Percentiles rank a stretch among this genome's conserved stretches.
Conservation (phyloP, 176 grass and related monocot species). For the Zea luxurians region DNA sequence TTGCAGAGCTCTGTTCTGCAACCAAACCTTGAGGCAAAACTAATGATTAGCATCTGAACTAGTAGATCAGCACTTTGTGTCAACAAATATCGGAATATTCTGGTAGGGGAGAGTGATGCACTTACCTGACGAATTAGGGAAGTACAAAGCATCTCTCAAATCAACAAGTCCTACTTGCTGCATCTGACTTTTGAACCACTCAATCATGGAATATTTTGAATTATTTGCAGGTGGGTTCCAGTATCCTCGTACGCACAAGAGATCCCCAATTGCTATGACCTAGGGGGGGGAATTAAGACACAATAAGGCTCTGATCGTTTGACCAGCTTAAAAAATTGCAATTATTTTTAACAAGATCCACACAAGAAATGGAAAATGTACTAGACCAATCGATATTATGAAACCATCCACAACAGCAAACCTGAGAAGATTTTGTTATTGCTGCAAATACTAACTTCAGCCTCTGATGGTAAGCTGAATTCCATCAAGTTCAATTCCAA, state of each 20-base stretch:
- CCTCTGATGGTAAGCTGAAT: not conserved
- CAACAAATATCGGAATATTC: slow-evolving; percentile 5
- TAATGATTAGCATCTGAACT: not conserved
- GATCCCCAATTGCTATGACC: slow-evolving; percentile 66
- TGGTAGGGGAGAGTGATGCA: not conserved
- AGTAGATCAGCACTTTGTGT: not conserved
- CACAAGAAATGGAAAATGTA: not conserved
- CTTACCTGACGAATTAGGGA: slow-evolving; percentile 62
- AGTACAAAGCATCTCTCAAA: slow-evolving; percentile 60
- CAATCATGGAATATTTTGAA: slow-evolving; percentile 54
- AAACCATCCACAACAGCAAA: not conserved
- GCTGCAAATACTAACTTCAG: not conserved
- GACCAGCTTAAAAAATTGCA: not conserved
- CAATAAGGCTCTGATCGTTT: slow-evolving; percentile 4
- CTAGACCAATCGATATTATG: not conserved
- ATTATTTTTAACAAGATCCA: not conserved
- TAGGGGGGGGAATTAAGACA: slow-evolving; percentile 29
- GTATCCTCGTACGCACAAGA: slow-evolving; percentile 77
- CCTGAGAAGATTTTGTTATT: not conserved
- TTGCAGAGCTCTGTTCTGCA: not conserved
- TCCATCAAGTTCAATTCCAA: slow-evolving; percentile 3
- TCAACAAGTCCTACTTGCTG: slow-evolving; percentile 54
- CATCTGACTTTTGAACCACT: slow-evolving; percentile 76
- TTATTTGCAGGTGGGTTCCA: slow-evolving; percentile 71
- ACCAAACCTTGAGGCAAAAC: not conserved